Conservation (phyloP, 2,329 filamentous ascomycete species). For the Escovopsis weberi region DNA sequence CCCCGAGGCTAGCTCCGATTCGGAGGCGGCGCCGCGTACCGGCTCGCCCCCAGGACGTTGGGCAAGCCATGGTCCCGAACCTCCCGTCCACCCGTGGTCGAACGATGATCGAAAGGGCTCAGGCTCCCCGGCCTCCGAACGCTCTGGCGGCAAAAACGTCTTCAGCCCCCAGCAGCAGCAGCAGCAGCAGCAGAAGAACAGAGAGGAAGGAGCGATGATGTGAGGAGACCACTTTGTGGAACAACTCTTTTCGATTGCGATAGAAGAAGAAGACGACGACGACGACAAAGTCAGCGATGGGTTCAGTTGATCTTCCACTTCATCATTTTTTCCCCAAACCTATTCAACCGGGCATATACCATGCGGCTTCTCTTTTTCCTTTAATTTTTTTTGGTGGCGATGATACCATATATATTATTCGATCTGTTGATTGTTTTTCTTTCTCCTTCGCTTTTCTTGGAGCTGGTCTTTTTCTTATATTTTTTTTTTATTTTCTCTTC, state of each 20-base stretch:
- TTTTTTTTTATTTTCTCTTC: not conserved
- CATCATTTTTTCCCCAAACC: too few species aligned
- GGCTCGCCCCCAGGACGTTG: too few species aligned
- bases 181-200: constrained; percentile 14
- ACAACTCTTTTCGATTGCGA: constrained; percentile 10
- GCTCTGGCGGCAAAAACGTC: not conserved
- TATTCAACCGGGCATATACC: not conserved
- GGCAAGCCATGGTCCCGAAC: too few species aligned
- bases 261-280: too few species aligned
- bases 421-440: not conserved
- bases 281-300: too few species aligned
- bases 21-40: too few species aligned
- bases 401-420: not conserved
- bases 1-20: too few species aligned
- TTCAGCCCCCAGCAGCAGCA: constrained; percentile 33
- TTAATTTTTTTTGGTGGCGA: not conserved
- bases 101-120: too few species aligned
- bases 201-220: too few species aligned
- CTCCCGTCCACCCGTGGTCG: too few species aligned
- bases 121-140: constrained; percentile 19
- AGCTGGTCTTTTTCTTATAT: too few species aligned
- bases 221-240: too few species aligned
- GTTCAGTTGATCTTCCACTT: constrained; percentile 1
- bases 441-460: not conserved
- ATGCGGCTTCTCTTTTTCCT: not conserved